phyloP scores from a whole-genome alignment of 768 basidiomycete genomes.

The Amylocystis lapponica region DNA sequence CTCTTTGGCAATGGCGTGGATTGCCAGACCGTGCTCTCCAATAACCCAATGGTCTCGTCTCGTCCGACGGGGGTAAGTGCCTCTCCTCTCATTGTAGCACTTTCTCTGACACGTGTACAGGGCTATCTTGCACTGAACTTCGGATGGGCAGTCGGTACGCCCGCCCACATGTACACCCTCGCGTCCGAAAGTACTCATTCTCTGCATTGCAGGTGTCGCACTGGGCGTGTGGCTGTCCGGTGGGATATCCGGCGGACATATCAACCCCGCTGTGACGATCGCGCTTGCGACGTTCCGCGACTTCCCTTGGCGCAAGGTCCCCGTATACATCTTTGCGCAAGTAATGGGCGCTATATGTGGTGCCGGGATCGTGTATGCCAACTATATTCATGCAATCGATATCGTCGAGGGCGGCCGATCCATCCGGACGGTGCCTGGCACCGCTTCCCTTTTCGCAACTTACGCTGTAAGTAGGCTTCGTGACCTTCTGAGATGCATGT shows the following conservation, averaged over 20 bases:
- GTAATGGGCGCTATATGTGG: slow-evolving; percentile 56
- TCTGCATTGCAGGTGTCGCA: slow-evolving; percentile 36
- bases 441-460: slow-evolving; percentile 54
- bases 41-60: slow-evolving; percentile 37
- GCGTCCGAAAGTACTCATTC: neutral
- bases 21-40: slow-evolving; percentile 51
- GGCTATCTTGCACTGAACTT: slow-evolving; percentile 43
- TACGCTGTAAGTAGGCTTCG: slow-evolving; percentile 50
- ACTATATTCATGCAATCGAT: slow-evolving; percentile 65
- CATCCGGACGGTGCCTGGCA: slow-evolving; percentile 51
- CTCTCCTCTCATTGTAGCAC: neutral
- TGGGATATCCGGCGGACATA: slow-evolving; percentile 67
- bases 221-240: slow-evolving; percentile 65
- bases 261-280: slow-evolving; percentile 51
- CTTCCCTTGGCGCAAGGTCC: slow-evolving; percentile 81
- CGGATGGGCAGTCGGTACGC: slow-evolving; percentile 48
- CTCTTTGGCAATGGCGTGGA: slow-evolving; percentile 55
- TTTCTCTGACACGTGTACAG: slow-evolving; percentile 22
- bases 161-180: neutral
- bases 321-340: slow-evolving; percentile 60
- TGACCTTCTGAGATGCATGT: no score
- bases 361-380: slow-evolving; percentile 52
- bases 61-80: slow-evolving; percentile 47
- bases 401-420: slow-evolving; percentile 50
- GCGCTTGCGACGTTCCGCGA: slow-evolving; percentile 60